Percentiles rank a stretch among this genome's conserved stretches.
Conservation (phyloP, 495 filamentous ascomycete genomes). For the Umbilicaria muhlenbergii region DNA sequence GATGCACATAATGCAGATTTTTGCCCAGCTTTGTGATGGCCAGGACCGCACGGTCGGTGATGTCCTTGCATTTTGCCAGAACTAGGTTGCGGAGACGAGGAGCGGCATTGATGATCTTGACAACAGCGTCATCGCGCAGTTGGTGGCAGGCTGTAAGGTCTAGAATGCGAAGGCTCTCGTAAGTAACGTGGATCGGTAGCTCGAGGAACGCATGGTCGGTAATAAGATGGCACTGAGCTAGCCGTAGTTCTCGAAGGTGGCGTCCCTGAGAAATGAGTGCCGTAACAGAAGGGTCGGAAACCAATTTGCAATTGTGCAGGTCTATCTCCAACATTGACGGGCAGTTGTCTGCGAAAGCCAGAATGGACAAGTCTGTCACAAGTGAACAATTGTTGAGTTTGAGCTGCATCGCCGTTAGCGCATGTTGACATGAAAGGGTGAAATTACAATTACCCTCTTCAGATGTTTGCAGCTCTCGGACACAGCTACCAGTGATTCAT, state of each 20-base stretch:
- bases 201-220: slow-evolving; percentile 75
- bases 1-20: slow-evolving; percentile 89
- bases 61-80: slow-evolving; percentile 79
- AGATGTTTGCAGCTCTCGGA: slow-evolving; percentile 72
- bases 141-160: slow-evolving; percentile 79
- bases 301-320: slow-evolving; percentile 65
- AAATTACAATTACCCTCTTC: slow-evolving; percentile 51
- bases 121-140: slow-evolving; percentile 71
- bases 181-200: slow-evolving; percentile 50
- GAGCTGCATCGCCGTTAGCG: slow-evolving; percentile 37
- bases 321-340: slow-evolving; percentile 93
- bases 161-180: slow-evolving; percentile 80
- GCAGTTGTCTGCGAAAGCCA: slow-evolving; percentile 76
- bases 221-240: slow-evolving; percentile 69
- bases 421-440: slow-evolving; percentile 5
- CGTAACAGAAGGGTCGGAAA: slow-evolving; percentile 69
- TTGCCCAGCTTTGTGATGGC: slow-evolving; percentile 83
- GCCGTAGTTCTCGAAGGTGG: slow-evolving; percentile 73
- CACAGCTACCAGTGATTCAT: slow-evolving; percentile 68
- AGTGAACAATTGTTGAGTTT: slow-evolving; percentile 85
- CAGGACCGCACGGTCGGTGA: slow-evolving; percentile 78
- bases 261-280: slow-evolving; percentile 58
- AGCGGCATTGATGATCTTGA: slow-evolving; percentile 70
- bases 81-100: slow-evolving; percentile 86
- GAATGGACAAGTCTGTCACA: slow-evolving; percentile 61